Conservation (phyloP, 306 rosid genomes). For the Fragaria nilgerrensis region DNA sequence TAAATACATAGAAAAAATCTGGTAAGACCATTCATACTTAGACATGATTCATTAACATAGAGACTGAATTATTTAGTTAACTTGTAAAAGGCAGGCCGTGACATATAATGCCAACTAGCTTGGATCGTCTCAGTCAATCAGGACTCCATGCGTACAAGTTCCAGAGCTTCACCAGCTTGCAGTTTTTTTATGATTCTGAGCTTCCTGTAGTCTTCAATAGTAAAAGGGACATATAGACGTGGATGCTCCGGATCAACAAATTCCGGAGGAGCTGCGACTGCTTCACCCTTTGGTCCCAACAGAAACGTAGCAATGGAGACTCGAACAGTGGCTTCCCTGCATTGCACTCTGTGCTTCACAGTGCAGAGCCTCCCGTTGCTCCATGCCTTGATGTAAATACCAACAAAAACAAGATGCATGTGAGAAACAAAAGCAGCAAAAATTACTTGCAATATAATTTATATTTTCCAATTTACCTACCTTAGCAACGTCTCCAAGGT, state of each 20-base stretch:
- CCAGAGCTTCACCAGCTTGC: slow-evolving; percentile 48
- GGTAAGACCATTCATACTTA: too few species aligned
- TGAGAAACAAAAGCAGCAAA: background rate
- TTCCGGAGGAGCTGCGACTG: slow-evolving; percentile 46
- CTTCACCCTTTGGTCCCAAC: slow-evolving; percentile 43
- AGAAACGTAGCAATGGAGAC: slow-evolving; percentile 46
- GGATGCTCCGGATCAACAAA: slow-evolving; percentile 48
- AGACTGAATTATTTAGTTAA: too few species aligned
- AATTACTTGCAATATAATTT: too few species aligned
- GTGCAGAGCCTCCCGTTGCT: slow-evolving; percentile 61
- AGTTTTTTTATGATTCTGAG: slow-evolving; percentile 29
- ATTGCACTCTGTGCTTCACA: slow-evolving; percentile 53
- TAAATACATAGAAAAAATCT: too few species aligned
- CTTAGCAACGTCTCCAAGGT: slow-evolving; percentile 54
- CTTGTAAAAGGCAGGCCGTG: background rate
- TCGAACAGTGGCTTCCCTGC: slow-evolving; percentile 45
- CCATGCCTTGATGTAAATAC: slow-evolving; percentile 32
- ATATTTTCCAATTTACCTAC: slow-evolving; percentile 20
- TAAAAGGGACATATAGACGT: slow-evolving; percentile 33
- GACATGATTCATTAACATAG: too few species aligned
- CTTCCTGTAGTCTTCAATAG: slow-evolving; percentile 40
- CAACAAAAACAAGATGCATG: background rate
- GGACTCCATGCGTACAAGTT: slow-evolving; percentile 21
- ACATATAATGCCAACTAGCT: background rate
- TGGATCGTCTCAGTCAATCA: background rate